Percentiles rank a stretch among this genome's conserved stretches.
Conservation (phyloP, 192 early-diverging fungal genomes). For the Globomyces pollinis-pini region DNA sequence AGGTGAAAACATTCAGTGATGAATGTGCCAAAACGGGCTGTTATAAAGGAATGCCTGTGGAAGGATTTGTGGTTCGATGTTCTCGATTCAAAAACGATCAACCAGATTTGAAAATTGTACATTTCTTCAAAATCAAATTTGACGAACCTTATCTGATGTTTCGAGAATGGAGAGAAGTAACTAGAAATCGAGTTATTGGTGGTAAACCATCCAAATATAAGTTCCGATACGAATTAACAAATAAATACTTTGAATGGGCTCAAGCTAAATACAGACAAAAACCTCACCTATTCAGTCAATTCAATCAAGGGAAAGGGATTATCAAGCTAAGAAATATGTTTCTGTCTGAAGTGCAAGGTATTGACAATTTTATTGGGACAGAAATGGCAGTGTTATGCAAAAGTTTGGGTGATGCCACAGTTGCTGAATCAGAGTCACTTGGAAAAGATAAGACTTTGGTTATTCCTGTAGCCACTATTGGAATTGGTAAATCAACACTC, state of each 20-base stretch:
- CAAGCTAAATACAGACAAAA: slow-evolving; percentile 44
- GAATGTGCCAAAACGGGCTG: slow-evolving; percentile 54
- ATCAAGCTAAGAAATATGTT: slow-evolving; percentile 74
- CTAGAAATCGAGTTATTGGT: slow-evolving; percentile 49
- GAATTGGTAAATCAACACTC: slow-evolving; percentile 60
- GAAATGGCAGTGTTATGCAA: background rate
- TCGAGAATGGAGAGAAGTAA: slow-evolving; percentile 94
- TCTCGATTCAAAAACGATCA: slow-evolving; percentile 4
- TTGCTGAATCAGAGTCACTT: background rate
- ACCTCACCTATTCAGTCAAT: slow-evolving; percentile 60
- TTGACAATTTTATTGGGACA: slow-evolving; percentile 1
- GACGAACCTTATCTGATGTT: slow-evolving; percentile 92
- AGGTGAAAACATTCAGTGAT: slow-evolving; percentile 63
- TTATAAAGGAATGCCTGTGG: slow-evolving; percentile 65
- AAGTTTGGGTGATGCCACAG: background rate
- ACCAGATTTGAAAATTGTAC: no score
- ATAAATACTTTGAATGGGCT: slow-evolving; percentile 72
- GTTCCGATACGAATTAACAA: slow-evolving; percentile 45
- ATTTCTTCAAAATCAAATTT: slow-evolving; percentile 95
- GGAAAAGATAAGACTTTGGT: slow-evolving; percentile 31
- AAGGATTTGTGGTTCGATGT: slow-evolving; percentile 91
- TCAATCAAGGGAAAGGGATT: slow-evolving; percentile 68
- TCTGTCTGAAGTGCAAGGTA: slow-evolving; percentile 40
- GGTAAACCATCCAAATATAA: slow-evolving; percentile 20
- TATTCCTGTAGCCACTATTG: slow-evolving; percentile 72